phyloP scores from a whole-genome alignment of 1,284 basidiomycete genomes.

The Coniophora puteana region DNA sequence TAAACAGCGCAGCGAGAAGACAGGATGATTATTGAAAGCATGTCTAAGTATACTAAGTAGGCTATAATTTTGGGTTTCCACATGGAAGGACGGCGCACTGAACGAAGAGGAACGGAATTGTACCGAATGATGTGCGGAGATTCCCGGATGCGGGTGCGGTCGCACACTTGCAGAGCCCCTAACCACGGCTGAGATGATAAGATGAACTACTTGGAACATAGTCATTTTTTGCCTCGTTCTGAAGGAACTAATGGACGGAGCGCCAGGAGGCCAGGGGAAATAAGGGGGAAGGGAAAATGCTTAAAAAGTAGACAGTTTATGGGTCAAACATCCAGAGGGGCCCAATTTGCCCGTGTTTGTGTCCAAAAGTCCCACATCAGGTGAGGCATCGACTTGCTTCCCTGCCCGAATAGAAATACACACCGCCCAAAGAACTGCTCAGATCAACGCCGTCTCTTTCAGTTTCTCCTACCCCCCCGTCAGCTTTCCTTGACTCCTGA shows the following conservation, averaged over 20 bases:
- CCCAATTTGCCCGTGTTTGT: slow-evolving; percentile 10
- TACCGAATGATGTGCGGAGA: slow-evolving; percentile 10
- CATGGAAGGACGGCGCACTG: no score
- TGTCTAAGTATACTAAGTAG: no score
- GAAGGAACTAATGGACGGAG: not conserved
- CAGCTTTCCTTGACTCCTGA: slow-evolving; percentile 28
- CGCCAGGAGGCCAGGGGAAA: slow-evolving; percentile 5
- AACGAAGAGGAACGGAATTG: no score
- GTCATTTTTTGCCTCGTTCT: no score
- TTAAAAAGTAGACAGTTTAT: slow-evolving; percentile 7
- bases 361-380: slow-evolving; percentile 7
- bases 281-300: not conserved
- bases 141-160: slow-evolving; percentile 12
- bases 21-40: no score
- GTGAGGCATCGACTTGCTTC: slow-evolving; percentile 19
- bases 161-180: not conserved
- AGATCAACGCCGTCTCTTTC: slow-evolving; percentile 31
- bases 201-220: slow-evolving; percentile 1
- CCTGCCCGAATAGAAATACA: slow-evolving; percentile 31
- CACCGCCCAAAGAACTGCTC: slow-evolving; percentile 26
- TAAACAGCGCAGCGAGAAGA: no score
- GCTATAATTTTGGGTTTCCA: no score
- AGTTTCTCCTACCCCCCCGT: slow-evolving; percentile 22
- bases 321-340: slow-evolving; percentile 9
- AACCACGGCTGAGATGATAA: slow-evolving; percentile 2